Evolutionary conservation across 176 grass and related monocot genomes (phyloP), one percentile per base, ranked within the genome.

Genomic region (Tillandsia fasciculata): DNA sequence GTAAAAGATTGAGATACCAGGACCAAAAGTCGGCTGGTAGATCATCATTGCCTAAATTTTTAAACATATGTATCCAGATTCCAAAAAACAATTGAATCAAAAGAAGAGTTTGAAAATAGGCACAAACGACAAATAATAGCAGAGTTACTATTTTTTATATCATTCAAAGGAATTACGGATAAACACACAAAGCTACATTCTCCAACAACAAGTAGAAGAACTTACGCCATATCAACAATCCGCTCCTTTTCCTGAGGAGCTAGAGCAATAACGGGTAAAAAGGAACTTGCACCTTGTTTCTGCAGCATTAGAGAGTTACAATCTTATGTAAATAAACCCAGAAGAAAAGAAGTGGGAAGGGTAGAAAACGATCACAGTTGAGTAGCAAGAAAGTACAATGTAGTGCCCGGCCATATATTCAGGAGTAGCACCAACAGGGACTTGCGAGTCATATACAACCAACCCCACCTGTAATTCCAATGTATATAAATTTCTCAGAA

Each of bases 371-470:
- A 76, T 24, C n/a, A 77, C 51, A 74, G 26, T 1, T n/a, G 50
- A 50, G 48, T 63, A 17, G 27, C 11, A 76, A 70, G 14, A 54
- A 68, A 56, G 17, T 93, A 99, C 95, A 75, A 99, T 90, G 56
- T 99, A 99, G 75, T 99, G 95, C 29, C 95, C 95, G 51, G 95
- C 95, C 84, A 99, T 90, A 81, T 99, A 99, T 83, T 99, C 95
- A 69, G 87, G 87, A 47, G 95, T 99, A 24, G 95, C 90, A 70
- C 95, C 95, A 76, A 86, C 81, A 51, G 95, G 91, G 72, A 99
- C 75, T 64, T 91, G 88, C 1, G 90, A 99, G 50, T 99, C 95
- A 27, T 99, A 99, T 17, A 99, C 90, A 83, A 99, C 95, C 42
- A 99, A 80, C 28, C 95, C 95, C 26, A 99, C 95, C 95, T 99